Conservation (phyloP, 306 rosid genomes). For the Hippophae tibetana region DNA sequence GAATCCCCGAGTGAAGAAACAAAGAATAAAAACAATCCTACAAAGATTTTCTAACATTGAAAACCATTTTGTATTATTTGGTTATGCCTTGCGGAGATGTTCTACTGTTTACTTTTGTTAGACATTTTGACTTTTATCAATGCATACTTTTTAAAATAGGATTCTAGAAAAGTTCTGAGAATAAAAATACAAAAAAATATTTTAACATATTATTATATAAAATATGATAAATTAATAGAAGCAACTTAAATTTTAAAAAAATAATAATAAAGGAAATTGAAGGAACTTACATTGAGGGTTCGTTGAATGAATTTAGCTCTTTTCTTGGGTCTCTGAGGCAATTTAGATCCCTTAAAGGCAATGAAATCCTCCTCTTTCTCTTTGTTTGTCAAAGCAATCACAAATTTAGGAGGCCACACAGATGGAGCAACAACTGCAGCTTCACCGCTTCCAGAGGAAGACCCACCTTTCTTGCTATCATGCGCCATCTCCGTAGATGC, state of each 20-base stretch:
- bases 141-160: background rate
- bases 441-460: constrained; percentile 81
- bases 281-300: constrained; percentile 76
- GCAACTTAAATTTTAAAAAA: background rate
- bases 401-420: constrained; percentile 88
- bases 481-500: constrained; percentile 86
- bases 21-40: no score
- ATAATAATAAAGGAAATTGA: background rate
- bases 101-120: no score
- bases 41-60: no score
- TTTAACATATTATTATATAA: background rate
- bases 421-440: constrained; percentile 35
- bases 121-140: no score
- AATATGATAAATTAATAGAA: no score
- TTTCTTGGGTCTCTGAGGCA: constrained; percentile 88
- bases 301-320: constrained; percentile 81
- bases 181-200: background rate
- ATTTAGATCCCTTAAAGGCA: constrained; percentile 78
- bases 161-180: background rate
- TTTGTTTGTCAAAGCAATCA: constrained; percentile 77
- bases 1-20: no score
- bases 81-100: no score
- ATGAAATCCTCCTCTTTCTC: constrained; percentile 96
- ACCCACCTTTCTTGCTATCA: constrained; percentile 81
- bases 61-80: no score